Conservation (phyloP, 306 rosid species). For the Sesbania bispinosa region DNA sequence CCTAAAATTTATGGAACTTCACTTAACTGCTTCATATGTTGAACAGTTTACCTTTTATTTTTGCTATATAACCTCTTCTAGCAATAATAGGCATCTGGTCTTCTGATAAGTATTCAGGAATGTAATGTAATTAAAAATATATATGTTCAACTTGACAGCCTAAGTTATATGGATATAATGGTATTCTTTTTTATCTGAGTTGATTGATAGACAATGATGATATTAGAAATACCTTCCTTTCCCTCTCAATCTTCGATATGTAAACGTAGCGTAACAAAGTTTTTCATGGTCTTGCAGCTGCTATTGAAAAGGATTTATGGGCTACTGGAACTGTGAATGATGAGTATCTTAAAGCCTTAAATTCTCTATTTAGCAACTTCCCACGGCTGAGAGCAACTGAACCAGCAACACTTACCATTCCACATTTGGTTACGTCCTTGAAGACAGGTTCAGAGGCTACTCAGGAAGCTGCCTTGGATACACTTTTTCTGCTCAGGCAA, state of each 20-base stretch:
- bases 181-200: neutral
- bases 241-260: neutral
- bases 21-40: neutral
- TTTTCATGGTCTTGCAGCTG: slow-evolving; percentile 64
- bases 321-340: slow-evolving; percentile 92
- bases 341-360: slow-evolving; percentile 94
- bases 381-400: slow-evolving; percentile 94
- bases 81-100: neutral
- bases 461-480: slow-evolving; percentile 93
- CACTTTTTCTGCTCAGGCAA: slow-evolving; percentile 93
- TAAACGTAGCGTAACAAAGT: slow-evolving; percentile 22
- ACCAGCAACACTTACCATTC: slow-evolving; percentile 98
- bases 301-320: slow-evolving; percentile 96
- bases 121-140: neutral
- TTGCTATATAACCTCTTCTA: slow-evolving; percentile 7
- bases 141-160: slow-evolving; percentile 4
- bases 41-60: neutral
- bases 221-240: neutral
- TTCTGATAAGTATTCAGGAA: neutral
- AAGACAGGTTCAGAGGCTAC: slow-evolving; percentile 96
- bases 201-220: slow-evolving; percentile 4
- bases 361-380: slow-evolving; percentile 86
- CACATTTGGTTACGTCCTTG: slow-evolving; percentile 86
- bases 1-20: neutral
- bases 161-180: neutral